Percentiles rank a stretch among this genome's conserved stretches.
Conservation (phyloP, 805 yeast species). For the Kluyveromyces lactis region DNA sequence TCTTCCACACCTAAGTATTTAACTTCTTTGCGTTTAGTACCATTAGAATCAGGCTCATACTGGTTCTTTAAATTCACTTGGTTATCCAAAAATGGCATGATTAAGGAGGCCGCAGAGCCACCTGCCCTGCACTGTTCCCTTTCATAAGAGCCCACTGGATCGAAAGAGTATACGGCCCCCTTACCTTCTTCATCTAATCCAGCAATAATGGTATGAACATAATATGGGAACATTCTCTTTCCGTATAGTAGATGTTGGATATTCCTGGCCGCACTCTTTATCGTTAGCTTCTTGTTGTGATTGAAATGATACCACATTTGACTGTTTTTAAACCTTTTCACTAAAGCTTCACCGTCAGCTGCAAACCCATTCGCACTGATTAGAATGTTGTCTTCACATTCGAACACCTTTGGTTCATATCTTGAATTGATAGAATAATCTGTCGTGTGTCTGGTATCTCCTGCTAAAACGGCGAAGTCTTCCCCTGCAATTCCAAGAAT, state of each 20-base stretch:
- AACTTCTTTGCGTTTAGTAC: constrained; percentile 50
- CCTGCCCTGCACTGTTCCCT: constrained; percentile 97
- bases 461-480: constrained; percentile 94
- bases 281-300: constrained; percentile 62
- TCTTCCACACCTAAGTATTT: constrained; percentile 71
- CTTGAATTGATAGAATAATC: constrained; percentile 93
- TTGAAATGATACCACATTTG: constrained; percentile 91
- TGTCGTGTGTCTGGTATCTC: constrained; percentile 94
- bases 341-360: constrained; percentile 86
- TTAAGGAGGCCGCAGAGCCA: constrained; percentile 92
- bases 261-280: constrained; percentile 77
- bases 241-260: constrained; percentile 86
- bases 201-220: constrained; percentile 89
- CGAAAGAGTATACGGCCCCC: constrained; percentile 93
- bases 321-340: constrained; percentile 55
- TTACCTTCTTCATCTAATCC: constrained; percentile 82
- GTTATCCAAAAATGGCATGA: constrained; percentile 95
- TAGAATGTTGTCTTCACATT: constrained; percentile 79
- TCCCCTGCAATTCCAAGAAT: constrained; percentile 96
- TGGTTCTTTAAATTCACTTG: constrained; percentile 96
- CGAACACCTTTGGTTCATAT: constrained; percentile 81
- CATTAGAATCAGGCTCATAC: constrained; percentile 68
- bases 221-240: constrained; percentile 93
- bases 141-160: constrained; percentile 97
- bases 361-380: constrained; percentile 94